Conservation (phyloP, 2,329 filamentous ascomycete genomes). For the Sporothrix pallida region DNA sequence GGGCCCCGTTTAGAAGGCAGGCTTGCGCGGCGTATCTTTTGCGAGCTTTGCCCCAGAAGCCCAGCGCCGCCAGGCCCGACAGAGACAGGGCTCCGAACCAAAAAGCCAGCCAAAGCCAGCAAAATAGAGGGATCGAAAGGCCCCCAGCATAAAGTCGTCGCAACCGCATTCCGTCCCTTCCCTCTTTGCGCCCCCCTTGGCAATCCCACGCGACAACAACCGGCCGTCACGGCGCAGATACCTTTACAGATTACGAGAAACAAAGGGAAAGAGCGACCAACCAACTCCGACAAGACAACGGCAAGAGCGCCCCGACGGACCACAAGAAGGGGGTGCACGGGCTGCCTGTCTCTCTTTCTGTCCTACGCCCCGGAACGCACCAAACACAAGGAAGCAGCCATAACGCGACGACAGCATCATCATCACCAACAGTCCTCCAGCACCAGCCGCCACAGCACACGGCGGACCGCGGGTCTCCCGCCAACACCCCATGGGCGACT, state of each 20-base stretch:
- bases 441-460: conserved; percentile 2
- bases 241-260: neutral
- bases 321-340: neutral
- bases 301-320: conserved; percentile 11
- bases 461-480: conserved; percentile 17
- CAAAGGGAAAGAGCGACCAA: conserved; percentile 18
- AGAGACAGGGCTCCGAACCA: neutral
- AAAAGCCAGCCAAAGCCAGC: conserved; percentile 10
- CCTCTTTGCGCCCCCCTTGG: conserved; percentile 27
- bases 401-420: neutral
- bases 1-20: neutral
- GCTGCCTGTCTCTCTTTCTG: neutral
- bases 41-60: conserved; percentile 21
- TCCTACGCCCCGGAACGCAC: neutral
- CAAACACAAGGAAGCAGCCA: neutral
- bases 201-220: conserved; percentile 27
- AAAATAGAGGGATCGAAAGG: conserved; percentile 8
- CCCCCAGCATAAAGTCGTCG: conserved; percentile 17
- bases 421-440: neutral
- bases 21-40: conserved; percentile 25
- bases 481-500: conserved; percentile 34
- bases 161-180: conserved; percentile 19
- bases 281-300: neutral
- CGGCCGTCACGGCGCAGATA: conserved; percentile 9
- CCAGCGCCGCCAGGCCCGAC: neutral